Base-by-base conservation (phyloP, 805 yeast species). In the Pichia ethanolica region DNA sequence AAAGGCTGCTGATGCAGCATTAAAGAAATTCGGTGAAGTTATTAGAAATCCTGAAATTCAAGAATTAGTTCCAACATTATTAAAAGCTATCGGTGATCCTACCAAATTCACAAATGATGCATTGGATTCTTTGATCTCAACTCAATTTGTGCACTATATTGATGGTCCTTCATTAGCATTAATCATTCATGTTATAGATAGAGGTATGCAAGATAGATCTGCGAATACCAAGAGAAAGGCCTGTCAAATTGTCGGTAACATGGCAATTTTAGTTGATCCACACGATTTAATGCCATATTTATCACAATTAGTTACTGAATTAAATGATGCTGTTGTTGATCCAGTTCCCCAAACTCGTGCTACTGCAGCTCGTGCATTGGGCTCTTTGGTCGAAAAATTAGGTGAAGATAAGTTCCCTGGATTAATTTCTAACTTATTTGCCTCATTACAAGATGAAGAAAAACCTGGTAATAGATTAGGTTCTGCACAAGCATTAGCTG, bases 311-410 rank as follows among this genome's bases (percentile, higher is more conserved):
- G 83, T 91, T 41, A 74, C 81, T 10, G 97, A 89, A 58, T 77
- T 93, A 52, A 96, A 93, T 65, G 74, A 78, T 40, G 95, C 98
- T 6, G 91, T 93, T 96, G 97, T 95, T 45, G 99, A 93, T 59
- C 99, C 99, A 1, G 99, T 93, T 46, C 96, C 98, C 34, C 87
- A 82, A 39, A 93, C 99, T 0, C 81, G 98, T 65, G 95, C 98
- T 1, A 93, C 97, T 25, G 98, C 98, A 27, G 90, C 97, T 25
- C 82, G 97, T 68, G 99, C 99, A 0, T 71, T 93, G 46, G 99
- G 99, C 57, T 89, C 97, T 0, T 74, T 93, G 54, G 97, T 95
- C 44, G 98, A 93, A 65, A 91, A 90, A 64, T 74, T 93, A 39
- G 99, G 99, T 49, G 99, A 93, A 68, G 96, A 88, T 43, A 83